phyloP scores from a whole-genome alignment of 345 rosid species.

The Streptanthus diversifolius region DNA sequence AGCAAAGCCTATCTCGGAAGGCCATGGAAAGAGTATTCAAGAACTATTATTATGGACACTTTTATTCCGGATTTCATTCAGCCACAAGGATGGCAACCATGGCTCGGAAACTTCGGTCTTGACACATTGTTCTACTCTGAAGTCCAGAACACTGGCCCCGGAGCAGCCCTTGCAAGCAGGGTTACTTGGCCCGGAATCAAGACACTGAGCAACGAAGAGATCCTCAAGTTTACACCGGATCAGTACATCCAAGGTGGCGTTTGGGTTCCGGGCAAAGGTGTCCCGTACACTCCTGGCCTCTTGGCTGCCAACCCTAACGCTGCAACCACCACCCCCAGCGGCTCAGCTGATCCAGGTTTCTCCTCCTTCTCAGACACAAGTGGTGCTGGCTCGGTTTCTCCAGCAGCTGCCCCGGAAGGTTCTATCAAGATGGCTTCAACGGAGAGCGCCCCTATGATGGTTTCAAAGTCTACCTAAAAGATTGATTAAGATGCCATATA shows the following conservation, averaged over 20 bases:
- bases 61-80: slow-evolving; percentile 57
- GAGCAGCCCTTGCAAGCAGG: slow-evolving; percentile 43
- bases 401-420: slow-evolving; percentile 12
- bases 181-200: slow-evolving; percentile 70
- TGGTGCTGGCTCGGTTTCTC: slow-evolving; percentile 12
- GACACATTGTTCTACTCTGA: slow-evolving; percentile 67
- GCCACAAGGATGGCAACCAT: slow-evolving; percentile 75
- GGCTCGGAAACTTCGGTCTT: slow-evolving; percentile 53
- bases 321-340: slow-evolving; percentile 5
- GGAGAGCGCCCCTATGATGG: background rate
- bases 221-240: slow-evolving; percentile 41
- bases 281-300: slow-evolving; percentile 48
- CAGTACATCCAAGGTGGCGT: slow-evolving; percentile 41
- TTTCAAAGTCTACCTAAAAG: slow-evolving; percentile 13
- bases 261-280: slow-evolving; percentile 55
- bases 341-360: slow-evolving; percentile 5
- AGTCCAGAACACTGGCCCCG: slow-evolving; percentile 68
- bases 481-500: slow-evolving; percentile 2
- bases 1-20: slow-evolving; percentile 62
- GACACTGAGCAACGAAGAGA: slow-evolving; percentile 33
- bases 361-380: slow-evolving; percentile 12
- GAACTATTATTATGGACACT: slow-evolving; percentile 64
- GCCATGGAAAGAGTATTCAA: slow-evolving; percentile 62
- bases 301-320: background rate
- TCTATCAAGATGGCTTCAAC: background rate